Evolutionary conservation across 148 eudicot genomes (phyloP).

Genomic region (Vaccinium vitisidaea): DNA sequence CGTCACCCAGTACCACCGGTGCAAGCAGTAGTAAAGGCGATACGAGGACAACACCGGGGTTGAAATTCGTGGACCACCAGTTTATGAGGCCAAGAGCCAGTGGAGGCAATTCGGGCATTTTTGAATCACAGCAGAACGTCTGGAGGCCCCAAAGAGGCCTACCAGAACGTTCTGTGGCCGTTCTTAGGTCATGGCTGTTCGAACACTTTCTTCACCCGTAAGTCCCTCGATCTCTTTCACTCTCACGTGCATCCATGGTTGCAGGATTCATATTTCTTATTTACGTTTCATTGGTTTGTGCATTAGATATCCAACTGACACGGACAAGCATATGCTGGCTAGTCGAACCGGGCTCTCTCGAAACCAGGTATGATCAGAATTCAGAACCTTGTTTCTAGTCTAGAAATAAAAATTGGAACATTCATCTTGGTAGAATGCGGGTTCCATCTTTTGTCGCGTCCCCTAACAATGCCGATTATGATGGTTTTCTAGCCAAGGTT

Average conservation of each 20-base stretch:
- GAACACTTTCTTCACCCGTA: slow-evolving; percentile 61
- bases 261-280: background rate
- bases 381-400: background rate
- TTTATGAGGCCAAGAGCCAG: slow-evolving; percentile 25
- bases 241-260: background rate
- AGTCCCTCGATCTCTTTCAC: slow-evolving; percentile 16
- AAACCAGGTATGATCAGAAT: slow-evolving; percentile 34
- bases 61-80: slow-evolving; percentile 29
- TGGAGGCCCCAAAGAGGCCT: slow-evolving; percentile 63
- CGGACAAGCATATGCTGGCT: slow-evolving; percentile 50
- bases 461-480: no score
- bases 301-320: slow-evolving; percentile 45
- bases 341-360: slow-evolving; percentile 45
- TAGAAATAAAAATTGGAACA: no score
- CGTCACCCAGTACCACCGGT: slow-evolving; percentile 24
- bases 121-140: slow-evolving; percentile 30
- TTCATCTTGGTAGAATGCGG: no score
- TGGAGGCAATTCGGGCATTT: slow-evolving; percentile 22
- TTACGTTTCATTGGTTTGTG: background rate
- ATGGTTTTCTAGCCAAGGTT: no score
- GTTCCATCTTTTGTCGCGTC: no score
- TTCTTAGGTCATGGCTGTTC: slow-evolving; percentile 54
- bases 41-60: slow-evolving; percentile 16
- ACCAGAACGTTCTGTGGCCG: slow-evolving; percentile 43
- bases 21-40: slow-evolving; percentile 32